Conservation (phyloP, 2,329 filamentous ascomycete species). For the Furcasterigmium furcatum region DNA sequence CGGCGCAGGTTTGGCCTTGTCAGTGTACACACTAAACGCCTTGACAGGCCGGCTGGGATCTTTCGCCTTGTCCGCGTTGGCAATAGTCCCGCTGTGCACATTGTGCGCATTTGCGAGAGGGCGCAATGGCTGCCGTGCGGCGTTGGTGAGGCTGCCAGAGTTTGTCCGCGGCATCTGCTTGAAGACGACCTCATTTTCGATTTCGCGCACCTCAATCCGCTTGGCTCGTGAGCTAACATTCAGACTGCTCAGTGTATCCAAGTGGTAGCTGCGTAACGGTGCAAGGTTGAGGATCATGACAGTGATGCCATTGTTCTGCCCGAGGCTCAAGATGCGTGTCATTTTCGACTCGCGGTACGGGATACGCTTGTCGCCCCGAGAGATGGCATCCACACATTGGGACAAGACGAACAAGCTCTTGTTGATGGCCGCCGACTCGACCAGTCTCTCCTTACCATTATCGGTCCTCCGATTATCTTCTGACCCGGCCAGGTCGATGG, state of each 20-base stretch:
- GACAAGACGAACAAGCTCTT: constrained; percentile 93
- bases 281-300: constrained; percentile 96
- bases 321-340: constrained; percentile 88
- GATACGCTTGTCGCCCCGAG: constrained; percentile 69
- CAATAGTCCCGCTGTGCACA: constrained; percentile 58
- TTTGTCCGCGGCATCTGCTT: constrained; percentile 65
- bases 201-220: constrained; percentile 91
- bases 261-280: constrained; percentile 85
- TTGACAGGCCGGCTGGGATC: constrained; percentile 71
- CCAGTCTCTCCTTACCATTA: constrained; percentile 85
- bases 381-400: constrained; percentile 94
- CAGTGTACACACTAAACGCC: constrained; percentile 82
- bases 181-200: constrained; percentile 92
- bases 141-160: constrained; percentile 32
- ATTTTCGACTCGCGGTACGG: constrained; percentile 96
- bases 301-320: constrained; percentile 92
- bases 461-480: constrained; percentile 94
- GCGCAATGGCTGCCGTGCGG: constrained; percentile 70
- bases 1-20: constrained; percentile 45
- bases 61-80: constrained; percentile 44
- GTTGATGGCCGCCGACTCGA: constrained; percentile 97
- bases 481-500: constrained; percentile 91
- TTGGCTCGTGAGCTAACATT: constrained; percentile 96
- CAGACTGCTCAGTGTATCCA: constrained; percentile 88
- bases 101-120: constrained; percentile 76